Conservation (phyloP, 805 yeast genomes). For the Starmerella vitae region DNA sequence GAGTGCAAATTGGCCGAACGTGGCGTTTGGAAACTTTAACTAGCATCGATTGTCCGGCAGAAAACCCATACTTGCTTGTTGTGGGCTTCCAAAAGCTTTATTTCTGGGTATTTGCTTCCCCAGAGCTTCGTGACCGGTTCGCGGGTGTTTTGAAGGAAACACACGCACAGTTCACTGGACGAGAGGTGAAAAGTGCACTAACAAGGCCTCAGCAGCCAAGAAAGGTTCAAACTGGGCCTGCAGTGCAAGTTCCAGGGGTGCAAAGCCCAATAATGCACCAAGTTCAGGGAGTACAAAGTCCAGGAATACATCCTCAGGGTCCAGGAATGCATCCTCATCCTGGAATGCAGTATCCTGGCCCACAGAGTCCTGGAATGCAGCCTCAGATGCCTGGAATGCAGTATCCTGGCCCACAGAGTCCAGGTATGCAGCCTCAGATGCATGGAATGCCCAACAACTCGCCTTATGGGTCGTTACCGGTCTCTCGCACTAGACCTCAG, state of each 20-base stretch:
- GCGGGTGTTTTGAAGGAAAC: conserved; percentile 39
- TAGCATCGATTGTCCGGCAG: conserved; percentile 39
- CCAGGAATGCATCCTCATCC: too few relatives aligned
- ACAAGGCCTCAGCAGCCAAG: conserved; percentile 5
- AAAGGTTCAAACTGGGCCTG: background rate
- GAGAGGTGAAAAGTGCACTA: conserved; percentile 1
- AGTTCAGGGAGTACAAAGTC: too few relatives aligned
- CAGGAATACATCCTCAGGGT: too few relatives aligned
- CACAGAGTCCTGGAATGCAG: too few relatives aligned
- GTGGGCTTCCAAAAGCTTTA: conserved; percentile 60
- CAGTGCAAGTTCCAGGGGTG: background rate
- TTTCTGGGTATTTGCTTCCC: conserved; percentile 61
- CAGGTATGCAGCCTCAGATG: too few relatives aligned
- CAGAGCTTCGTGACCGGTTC: conserved; percentile 48
- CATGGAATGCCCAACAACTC: too few relatives aligned
- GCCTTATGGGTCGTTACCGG: too few relatives aligned
- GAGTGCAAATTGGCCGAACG: conserved; percentile 80
- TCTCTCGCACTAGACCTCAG: too few relatives aligned
- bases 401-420: too few relatives aligned
- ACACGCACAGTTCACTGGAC: conserved; percentile 33
- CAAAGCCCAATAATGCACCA: too few relatives aligned
- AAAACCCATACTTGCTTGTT: conserved; percentile 28
- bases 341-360: too few relatives aligned
- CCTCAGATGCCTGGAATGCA: too few relatives aligned
- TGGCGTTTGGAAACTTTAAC: conserved; percentile 72